Percentiles rank a stretch among this genome's conserved stretches.
These are phyloP conservation scores for Daldinia sp. DNA, from an alignment of 2,329 filamentous ascomycete species.

Conservation along the genomic window DNA sequence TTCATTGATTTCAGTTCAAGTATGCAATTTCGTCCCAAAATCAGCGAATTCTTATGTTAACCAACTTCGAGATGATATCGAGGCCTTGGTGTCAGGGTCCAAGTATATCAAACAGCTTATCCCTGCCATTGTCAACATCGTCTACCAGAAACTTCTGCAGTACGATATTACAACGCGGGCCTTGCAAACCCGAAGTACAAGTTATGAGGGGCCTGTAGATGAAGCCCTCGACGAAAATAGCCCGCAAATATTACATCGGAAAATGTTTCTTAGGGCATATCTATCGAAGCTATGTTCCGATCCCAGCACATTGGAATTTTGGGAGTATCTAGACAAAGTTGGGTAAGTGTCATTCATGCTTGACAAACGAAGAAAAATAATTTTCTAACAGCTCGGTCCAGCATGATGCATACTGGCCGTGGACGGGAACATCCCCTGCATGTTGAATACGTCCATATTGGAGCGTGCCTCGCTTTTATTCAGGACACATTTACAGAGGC, in stretches of 20 bases:
- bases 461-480: conserved; percentile 75
- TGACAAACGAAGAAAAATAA: neutral
- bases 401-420: conserved; percentile 82
- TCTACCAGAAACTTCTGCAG: conserved; percentile 81
- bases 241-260: conserved; percentile 78
- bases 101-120: conserved; percentile 86
- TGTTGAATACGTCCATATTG: conserved; percentile 83
- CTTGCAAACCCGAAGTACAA: conserved; percentile 70
- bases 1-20: conserved; percentile 79
- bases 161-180: conserved; percentile 85
- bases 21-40: conserved; percentile 52
- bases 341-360: conserved; percentile 58
- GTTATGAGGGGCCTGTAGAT: conserved; percentile 73
- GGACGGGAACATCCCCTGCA: conserved; percentile 76
- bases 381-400: conserved; percentile 39
- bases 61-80: conserved; percentile 68
- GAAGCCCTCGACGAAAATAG: conserved; percentile 70
- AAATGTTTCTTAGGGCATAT: conserved; percentile 81
- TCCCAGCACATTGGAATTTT: conserved; percentile 78
- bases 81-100: conserved; percentile 71
- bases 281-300: conserved; percentile 78
- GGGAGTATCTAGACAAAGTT: conserved; percentile 85
- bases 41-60: conserved; percentile 22
- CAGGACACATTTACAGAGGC: conserved; percentile 81
- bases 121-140: conserved; percentile 82